Evolutionary conservation across 225 moss, liverwort and hornwort genomes (phyloP).

Genomic region (Bryum argenteum): DNA sequence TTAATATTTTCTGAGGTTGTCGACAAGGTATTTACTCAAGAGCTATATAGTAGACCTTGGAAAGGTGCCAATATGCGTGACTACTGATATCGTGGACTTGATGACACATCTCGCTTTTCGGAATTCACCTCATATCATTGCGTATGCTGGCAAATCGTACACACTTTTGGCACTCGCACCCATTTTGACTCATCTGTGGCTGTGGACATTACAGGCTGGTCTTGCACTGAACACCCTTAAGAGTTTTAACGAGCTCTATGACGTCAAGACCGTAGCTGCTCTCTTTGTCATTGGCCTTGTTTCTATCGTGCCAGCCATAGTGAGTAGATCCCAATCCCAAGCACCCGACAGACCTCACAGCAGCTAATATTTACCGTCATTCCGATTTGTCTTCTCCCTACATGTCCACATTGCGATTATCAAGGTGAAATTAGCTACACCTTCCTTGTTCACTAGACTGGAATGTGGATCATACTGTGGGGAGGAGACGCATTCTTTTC

Average conservation of each 20-base stretch:
- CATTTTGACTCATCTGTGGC: conserved; percentile 9
- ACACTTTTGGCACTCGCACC: background rate
- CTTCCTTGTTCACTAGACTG: conserved; percentile 10
- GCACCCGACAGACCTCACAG: conserved; percentile 41
- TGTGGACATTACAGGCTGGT: conserved; percentile 71
- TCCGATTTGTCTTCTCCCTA: conserved; percentile 14
- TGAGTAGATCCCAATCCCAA: conserved; percentile 36
- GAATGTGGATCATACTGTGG: conserved; percentile 4
- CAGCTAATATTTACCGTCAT: conserved; percentile 27
- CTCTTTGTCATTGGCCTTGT: conserved; percentile 85
- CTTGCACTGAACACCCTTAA: conserved; percentile 74
- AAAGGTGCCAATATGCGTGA: conserved; percentile 4
- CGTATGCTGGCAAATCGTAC: conserved; percentile 1
- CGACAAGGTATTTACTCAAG: background rate
- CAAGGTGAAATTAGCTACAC: conserved; percentile 23
- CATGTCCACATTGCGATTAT: conserved; percentile 18
- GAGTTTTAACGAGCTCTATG: conserved; percentile 77
- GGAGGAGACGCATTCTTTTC: conserved; percentile 30
- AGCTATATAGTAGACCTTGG: conserved; percentile 5
- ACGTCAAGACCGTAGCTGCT: conserved; percentile 71
- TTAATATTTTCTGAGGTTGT: background rate
- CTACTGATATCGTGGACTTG: conserved; percentile 1
- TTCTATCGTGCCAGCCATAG: conserved; percentile 68
- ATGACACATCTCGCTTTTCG: background rate
- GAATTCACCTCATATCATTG: background rate